Evolutionary conservation across 176 grass and related monocot genomes (phyloP).

Genomic region (Metroxylon sagu): DNA sequence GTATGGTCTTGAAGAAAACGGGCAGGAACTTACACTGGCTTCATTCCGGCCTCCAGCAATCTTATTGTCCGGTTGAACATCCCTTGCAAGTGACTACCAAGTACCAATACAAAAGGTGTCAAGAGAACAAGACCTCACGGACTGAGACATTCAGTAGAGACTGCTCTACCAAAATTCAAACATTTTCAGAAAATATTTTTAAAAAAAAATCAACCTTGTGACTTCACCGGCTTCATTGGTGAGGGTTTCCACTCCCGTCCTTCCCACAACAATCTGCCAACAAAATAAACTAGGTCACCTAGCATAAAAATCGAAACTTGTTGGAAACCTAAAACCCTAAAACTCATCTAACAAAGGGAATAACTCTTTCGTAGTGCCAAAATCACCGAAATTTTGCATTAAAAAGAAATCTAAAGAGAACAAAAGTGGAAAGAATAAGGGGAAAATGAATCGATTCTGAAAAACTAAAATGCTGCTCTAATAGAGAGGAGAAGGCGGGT

Average conservation of each 20-base stretch:
- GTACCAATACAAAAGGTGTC: neutral
- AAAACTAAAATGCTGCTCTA: too few species aligned
- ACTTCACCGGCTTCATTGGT: conserved; percentile 90
- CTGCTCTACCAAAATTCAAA: too few species aligned
- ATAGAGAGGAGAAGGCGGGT: neutral
- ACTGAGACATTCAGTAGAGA: too few species aligned
- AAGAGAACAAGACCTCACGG: too few species aligned
- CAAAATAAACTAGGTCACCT: neutral
- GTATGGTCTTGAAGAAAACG: neutral
- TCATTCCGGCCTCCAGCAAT: conserved; percentile 90
- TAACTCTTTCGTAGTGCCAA: too few species aligned
- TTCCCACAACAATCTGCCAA: conserved; percentile 66
- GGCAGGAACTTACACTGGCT: conserved; percentile 60
- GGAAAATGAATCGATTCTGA: too few species aligned
- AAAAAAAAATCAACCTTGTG: conserved; percentile 39
- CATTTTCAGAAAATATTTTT: neutral
- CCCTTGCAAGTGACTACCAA: conserved; percentile 71
- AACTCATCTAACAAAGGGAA: too few species aligned
- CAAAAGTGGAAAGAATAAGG: too few species aligned
- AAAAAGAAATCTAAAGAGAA: too few species aligned
- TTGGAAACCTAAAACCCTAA: too few species aligned
- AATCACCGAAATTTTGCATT: too few species aligned
- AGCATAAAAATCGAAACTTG: too few species aligned
- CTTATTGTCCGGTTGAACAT: conserved; percentile 77
- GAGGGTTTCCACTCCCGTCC: conserved; percentile 60